Evolutionary conservation across 805 yeast genomes (phyloP).

Genomic region (Pichia thaimueangensis): DNA sequence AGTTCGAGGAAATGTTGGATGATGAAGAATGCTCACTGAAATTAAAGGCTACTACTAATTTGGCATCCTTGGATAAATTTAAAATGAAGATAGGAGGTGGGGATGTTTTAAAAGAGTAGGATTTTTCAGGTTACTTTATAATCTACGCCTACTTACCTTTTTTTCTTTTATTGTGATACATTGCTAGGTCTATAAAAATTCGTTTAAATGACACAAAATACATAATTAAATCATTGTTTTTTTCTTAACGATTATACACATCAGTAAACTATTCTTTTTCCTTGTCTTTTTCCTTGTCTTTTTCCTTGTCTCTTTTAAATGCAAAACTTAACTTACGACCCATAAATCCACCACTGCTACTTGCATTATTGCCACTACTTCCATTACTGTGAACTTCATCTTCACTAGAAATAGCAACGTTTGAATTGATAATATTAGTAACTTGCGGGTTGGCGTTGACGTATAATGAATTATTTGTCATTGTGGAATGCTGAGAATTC

Average conservation of each 20-base stretch:
- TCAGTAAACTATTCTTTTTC: too few relatives aligned
- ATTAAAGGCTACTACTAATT: background rate
- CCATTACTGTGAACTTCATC: constrained; percentile 7
- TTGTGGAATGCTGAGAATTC: constrained; percentile 4
- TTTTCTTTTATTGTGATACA: too few relatives aligned
- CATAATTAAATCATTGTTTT: too few relatives aligned
- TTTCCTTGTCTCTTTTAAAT: constrained; percentile 25
- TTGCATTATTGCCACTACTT: background rate
- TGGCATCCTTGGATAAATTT: background rate
- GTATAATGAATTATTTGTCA: background rate
- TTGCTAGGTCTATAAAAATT: too few relatives aligned
- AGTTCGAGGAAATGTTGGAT: background rate
- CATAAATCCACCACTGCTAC: constrained; percentile 8
- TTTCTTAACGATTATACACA: too few relatives aligned
- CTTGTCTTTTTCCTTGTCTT: constrained; percentile 18
- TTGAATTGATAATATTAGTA: background rate
- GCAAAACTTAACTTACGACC: constrained; percentile 28
- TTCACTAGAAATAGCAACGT: constrained; percentile 4
- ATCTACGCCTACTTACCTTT: too few relatives aligned
- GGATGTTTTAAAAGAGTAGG: too few relatives aligned
- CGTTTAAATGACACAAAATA: too few relatives aligned
- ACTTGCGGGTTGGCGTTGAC: too few relatives aligned
- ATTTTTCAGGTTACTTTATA: too few relatives aligned
- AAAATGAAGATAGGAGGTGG: background rate
- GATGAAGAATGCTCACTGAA: background rate